These are phyloP conservation scores for Rhinocladiella similis DNA, from an alignment of 2,329 filamentous ascomycete species.

Conservation along the genomic window DNA sequence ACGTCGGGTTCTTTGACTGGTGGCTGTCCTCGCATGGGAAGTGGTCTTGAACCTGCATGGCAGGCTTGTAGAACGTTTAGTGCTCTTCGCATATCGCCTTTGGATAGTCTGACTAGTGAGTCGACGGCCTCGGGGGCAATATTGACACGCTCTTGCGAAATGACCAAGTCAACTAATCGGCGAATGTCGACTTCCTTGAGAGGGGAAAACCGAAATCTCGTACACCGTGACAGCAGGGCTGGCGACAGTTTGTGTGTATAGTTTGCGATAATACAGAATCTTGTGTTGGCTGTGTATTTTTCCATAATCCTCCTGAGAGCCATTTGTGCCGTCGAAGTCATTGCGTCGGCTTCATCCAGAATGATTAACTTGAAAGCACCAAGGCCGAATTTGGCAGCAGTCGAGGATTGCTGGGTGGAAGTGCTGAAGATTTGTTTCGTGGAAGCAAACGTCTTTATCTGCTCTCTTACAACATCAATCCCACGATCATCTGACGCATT, in stretches of 20 bases:
- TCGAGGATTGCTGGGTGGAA: slow-evolving; percentile 44
- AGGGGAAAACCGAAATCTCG: slow-evolving; percentile 90
- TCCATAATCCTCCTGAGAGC: slow-evolving; percentile 96
- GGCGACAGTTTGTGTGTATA: slow-evolving; percentile 98
- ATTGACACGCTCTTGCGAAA: slow-evolving; percentile 81
- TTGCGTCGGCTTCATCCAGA: slow-evolving; percentile 97
- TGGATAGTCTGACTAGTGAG: slow-evolving; percentile 81
- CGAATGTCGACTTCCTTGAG: slow-evolving; percentile 86
- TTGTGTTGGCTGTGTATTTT: slow-evolving; percentile 95
- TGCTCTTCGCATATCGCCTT: slow-evolving; percentile 93
- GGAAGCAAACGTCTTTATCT: slow-evolving; percentile 92
- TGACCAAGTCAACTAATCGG: slow-evolving; percentile 81
- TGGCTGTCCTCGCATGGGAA: slow-evolving; percentile 43
- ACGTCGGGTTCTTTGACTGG: slow-evolving; percentile 59
- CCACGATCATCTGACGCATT: slow-evolving; percentile 97
- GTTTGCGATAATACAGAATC: slow-evolving; percentile 98
- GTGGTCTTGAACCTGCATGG: slow-evolving; percentile 78
- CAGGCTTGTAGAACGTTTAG: slow-evolving; percentile 96
- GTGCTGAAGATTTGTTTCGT: slow-evolving; percentile 96
- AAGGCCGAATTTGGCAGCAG: slow-evolving; percentile 51
- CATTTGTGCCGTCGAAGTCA: slow-evolving; percentile 99
- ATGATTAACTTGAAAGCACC: slow-evolving; percentile 94
- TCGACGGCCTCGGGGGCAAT: slow-evolving; percentile 80
- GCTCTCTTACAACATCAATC: slow-evolving; percentile 96
- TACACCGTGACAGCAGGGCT: slow-evolving; percentile 88